Percentiles rank a stretch among this genome's conserved stretches.
These are phyloP conservation scores for Populus hybrid DNA, from an alignment of 441 rosid genomes.

Conservation along the genomic window DNA sequence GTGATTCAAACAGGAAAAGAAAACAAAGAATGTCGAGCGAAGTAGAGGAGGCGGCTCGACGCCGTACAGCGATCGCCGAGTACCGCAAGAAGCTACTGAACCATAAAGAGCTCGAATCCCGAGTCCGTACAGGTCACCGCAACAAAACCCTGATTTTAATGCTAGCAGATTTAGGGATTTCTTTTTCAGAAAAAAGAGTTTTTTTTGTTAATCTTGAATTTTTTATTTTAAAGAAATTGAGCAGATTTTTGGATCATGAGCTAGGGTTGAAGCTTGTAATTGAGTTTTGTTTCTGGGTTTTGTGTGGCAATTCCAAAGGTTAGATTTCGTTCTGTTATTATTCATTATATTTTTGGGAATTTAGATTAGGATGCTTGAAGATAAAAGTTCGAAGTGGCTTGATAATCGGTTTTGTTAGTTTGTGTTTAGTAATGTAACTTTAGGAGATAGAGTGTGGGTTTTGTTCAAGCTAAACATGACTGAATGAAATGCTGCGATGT, in stretches of 20 bases:
- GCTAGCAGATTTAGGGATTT: not conserved
- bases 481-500: not conserved
- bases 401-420: not conserved
- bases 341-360: not conserved
- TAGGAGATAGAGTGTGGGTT: not conserved
- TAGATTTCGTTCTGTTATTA: not conserved
- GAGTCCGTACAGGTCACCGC: conserved; percentile 71
- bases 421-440: not conserved
- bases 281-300: not conserved
- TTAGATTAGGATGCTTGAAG: not conserved
- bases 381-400: not conserved
- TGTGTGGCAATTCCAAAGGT: not conserved
- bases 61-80: conserved; percentile 59
- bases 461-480: not conserved
- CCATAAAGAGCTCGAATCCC: conserved; percentile 82
- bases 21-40: conserved; percentile 28
- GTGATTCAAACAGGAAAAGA: not conserved
- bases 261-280: not conserved
- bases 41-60: conserved; percentile 69
- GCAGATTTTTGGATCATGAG: not conserved
- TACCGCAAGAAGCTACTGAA: conserved; percentile 91
- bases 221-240: not conserved
- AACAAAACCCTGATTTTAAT: not conserved
- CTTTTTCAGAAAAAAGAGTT: not conserved
- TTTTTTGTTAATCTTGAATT: not conserved